These are phyloP conservation scores for Closterium sp. DNA, from an alignment of 139 green algal species.

Conservation along the genomic window DNA sequence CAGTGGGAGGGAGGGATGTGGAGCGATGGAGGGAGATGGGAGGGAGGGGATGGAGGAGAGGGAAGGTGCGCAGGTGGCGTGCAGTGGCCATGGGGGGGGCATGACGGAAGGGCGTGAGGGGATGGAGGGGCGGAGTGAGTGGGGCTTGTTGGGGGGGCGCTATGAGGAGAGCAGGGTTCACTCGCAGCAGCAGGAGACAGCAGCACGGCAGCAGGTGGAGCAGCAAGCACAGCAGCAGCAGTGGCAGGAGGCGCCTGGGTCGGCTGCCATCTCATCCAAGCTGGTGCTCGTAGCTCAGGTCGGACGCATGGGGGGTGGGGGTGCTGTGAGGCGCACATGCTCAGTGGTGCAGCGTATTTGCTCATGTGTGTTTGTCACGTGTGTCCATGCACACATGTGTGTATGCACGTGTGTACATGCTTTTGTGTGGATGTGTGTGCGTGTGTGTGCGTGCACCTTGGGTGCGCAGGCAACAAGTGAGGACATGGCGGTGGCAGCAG, in stretches of 20 bases:
- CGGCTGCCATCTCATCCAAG: neutral
- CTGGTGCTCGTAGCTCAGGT: neutral
- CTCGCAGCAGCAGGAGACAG: neutral
- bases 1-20: neutral
- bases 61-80: neutral
- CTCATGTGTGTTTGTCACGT: neutral
- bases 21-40: neutral
- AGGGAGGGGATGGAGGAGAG: neutral
- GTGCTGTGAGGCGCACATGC: neutral
- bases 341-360: neutral
- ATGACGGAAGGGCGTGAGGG: neutral
- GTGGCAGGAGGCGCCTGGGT: neutral
- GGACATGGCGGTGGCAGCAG: neutral
- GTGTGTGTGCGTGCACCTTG: neutral
- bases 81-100: neutral
- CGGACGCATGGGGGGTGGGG: no score
- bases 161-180: no score
- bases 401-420: neutral
- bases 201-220: neutral
- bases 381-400: neutral
- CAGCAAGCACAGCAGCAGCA: neutral
- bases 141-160: no score
- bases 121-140: neutral
- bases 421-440: neutral
- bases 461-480: neutral